A percentile compares a stretch with the other conserved stretches of the same genome.
Evolutionary conservation across 1,139 yeast species (phyloP).

Genomic region (Protomyces macrosporus): DNA sequence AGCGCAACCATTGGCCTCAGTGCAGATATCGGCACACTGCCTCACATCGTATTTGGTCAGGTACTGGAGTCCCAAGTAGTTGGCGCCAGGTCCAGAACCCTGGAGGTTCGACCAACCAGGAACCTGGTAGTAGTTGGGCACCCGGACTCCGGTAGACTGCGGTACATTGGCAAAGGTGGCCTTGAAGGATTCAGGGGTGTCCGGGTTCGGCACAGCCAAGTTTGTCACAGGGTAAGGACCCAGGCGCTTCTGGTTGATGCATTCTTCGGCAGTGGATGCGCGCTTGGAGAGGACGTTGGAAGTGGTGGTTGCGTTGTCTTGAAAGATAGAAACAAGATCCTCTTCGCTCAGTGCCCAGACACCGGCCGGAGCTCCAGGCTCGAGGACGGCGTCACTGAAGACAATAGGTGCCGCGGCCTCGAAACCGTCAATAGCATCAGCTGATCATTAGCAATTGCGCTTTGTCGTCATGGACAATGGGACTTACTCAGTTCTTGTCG

Average conservation of each 20-base stretch:
- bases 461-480: too few species aligned
- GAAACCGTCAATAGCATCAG: not conserved
- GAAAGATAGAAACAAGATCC: not conserved
- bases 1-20: not conserved
- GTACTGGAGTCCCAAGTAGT: not conserved
- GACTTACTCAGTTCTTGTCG: not conserved
- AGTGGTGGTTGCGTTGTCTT: not conserved
- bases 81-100: not conserved
- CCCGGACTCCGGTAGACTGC: not conserved
- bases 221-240: not conserved
- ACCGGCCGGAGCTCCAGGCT: not conserved
- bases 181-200: not conserved
- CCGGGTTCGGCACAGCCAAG: not conserved
- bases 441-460: not conserved
- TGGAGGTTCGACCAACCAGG: not conserved
- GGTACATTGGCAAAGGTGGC: not conserved
- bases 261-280: not conserved
- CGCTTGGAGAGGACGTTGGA: not conserved
- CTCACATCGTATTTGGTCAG: not conserved
- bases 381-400: not conserved
- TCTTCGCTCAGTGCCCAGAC: not conserved
- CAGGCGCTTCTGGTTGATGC: not conserved
- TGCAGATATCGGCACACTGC: not conserved
- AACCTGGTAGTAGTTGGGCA: not conserved
- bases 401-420: not conserved